Evolutionary conservation across 2,329 filamentous ascomycete genomes (phyloP).

Genomic region (Talaromyces sp.): DNA sequence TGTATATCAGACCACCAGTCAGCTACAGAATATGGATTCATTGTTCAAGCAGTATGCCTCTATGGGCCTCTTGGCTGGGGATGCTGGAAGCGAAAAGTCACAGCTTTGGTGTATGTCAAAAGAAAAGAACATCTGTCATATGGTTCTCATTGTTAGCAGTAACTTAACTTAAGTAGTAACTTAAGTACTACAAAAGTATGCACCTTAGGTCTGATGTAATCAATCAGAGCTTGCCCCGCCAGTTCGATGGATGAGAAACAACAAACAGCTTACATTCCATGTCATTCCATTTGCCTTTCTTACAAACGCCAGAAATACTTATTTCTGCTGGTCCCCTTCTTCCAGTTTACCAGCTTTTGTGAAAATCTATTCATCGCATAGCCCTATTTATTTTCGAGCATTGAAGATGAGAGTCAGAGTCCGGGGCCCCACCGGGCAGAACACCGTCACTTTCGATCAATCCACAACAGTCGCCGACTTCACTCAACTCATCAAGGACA

Average conservation of each 20-base stretch:
- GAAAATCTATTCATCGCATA: not conserved
- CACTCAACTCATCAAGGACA: conserved; percentile 43
- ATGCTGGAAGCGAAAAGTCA: too few species aligned
- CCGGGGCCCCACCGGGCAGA: conserved; percentile 67
- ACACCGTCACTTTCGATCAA: conserved; percentile 64
- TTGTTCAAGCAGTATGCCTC: too few species aligned
- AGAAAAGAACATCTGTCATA: not conserved
- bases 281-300: not conserved
- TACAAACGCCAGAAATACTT: not conserved
- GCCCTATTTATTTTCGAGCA: not conserved
- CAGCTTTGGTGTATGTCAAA: too few species aligned
- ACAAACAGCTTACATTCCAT: not conserved
- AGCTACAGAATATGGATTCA: too few species aligned
- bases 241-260: not conserved
- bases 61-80: too few species aligned
- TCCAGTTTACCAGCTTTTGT: not conserved
- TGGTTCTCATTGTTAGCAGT: too few species aligned
- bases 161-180: too few species aligned
- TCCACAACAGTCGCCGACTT: conserved; percentile 50
- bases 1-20: too few species aligned
- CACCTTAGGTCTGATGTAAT: not conserved
- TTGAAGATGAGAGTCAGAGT: conserved; percentile 66
- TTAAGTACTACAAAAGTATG: too few species aligned
- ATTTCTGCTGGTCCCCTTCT: not conserved
- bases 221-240: conserved; percentile 5